Evolutionary conservation across 225 moss, liverwort and hornwort species (phyloP), one percentile per base, ranked within the genome.

Genomic region (Ulota crispa): DNA sequence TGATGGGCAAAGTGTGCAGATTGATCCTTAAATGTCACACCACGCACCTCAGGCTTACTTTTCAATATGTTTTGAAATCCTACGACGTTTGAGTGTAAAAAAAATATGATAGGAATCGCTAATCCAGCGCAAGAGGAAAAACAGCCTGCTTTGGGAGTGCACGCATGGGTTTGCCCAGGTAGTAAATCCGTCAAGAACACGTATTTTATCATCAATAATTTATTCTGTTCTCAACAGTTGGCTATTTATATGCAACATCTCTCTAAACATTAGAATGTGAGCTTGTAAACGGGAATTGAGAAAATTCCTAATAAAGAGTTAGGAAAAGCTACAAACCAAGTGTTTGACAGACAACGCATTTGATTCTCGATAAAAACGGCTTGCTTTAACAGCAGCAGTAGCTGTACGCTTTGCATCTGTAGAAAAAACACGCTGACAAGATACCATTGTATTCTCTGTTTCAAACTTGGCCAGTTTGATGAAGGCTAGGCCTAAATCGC

Each of bases 391-490:
- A 81, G 98, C 94, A 76, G 93, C 93, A 74, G 98, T 99, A 56
- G 95, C 98, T 43, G 89, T 85, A 59, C 94, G 93, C 88, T 99
- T 96, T 7, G 94, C 72, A 79, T 96, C 94, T 68, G 88, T 89
- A 47, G 92, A 86, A 81, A 94, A 93, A 80, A 88, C 86, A 80
- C 94, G 93, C 84, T 95, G 98, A 71, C 90, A 83, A 61, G 87
- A 69, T 41, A 88, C 81, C 71, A 80, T 86, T 30, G 87, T 63
- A 57, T 91, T 91, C 78, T 94, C 93, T 64, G 92, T 87, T 86
- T 99, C 98, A 77, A 99, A 99, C 86, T 99, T 99, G 32, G 94
- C 94, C 90, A 99, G 86, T 84, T 99, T 99, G 50, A 99, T 89
- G 19, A 99, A 94, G 43, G 95, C 94, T 28, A 99, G 88, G 72